Base-by-base conservation (phyloP, 371 early-diverging fungal species). In the Saksenaea vasiformis region DNA sequence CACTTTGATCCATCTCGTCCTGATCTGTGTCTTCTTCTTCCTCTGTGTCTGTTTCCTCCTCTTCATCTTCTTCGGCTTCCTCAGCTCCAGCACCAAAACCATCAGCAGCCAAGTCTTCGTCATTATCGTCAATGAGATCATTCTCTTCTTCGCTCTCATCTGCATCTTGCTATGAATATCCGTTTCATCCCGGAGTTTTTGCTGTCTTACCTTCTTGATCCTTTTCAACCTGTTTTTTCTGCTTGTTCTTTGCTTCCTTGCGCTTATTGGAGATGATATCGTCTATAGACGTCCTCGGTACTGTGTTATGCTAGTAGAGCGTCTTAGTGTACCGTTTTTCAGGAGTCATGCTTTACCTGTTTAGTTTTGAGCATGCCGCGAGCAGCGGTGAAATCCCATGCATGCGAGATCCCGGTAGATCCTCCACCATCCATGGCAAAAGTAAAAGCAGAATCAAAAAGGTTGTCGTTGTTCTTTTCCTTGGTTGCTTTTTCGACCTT, bases 361-460 rank as follows among this genome's bases (percentile, higher is more conserved):
- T 78, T 80, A 35, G 77, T 68, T 68, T 89, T 91, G 28, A 93
- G 76, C 65, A 89, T 88, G 13, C 85, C 89, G 56, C 90, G 85
- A 43, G 94, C 95, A 47, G 86, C 84, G 4, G 87, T 85, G 64
- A 97, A 95, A 65, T 95, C 95, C 89, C 93, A 91, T 10, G 87
- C 81, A 71, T 91, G 82, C 15, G 77, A 76, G n/a, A 76, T 76
- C 22, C 77, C 73, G 53, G 79, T 76, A 27, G 79, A 65, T 47
- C 83, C 85, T 54, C 90, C 89, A 53, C 88, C 86, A 47, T 91
- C 92, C 38, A 87, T 73, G 56, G 91, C 90, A 62, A 96, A 92
- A 1, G 87, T 82, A 58, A 95, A 95, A 54, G 78, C 84, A 7
- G 86, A 76, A 70, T 91, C 86, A 54, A 93, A 73, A 4, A 75